Evolutionary conservation across 768 basidiomycete species (phyloP), one percentile per base, ranked within the genome.

Genomic region (Pleurotus ostreatus): DNA sequence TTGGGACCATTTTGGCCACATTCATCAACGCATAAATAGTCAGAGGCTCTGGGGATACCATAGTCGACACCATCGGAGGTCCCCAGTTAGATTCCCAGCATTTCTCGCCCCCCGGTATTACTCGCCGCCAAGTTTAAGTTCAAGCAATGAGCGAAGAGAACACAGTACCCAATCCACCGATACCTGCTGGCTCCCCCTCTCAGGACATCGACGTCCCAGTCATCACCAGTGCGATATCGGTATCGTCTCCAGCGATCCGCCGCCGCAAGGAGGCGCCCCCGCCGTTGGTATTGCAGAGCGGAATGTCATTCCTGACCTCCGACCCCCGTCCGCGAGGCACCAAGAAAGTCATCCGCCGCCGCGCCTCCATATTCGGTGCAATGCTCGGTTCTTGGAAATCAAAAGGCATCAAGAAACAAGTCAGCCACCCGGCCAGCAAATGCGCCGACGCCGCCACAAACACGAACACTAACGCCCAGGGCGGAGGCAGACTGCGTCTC

Each of bases 321-420:
- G 48, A 49, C 8, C 48, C 48, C 34, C 30, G 26, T 9, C 23
- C 11, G 15, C 23, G 25, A 5, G 8, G 11, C n/a, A n/a, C 34
- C 11, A 49, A 49, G 38, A 49, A 49, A 22, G 26, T 49, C 25
- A 15, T 49, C 25, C 30, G 38, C 16, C 39, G 39, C 16, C 51
- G 51, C 15, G 39, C 37, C 7, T 53, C 51, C 16, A 43, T 53
- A 5, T 53, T 53, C 23, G 51, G 51, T 9, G 51, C 34, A 2
- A 41, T 53, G 20, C 37, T 53, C 16, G 51, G 51, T 18, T 16
- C 37, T n/a, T 53, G 51, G 51, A 53, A 41, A 23, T 12, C 22
- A n/a, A 53, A 53, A 53, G 51, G 51, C 13, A 49, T n/a, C 30
- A 49, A 34, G 37, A 53, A 53, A 18, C 41, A 6, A 44, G n/a